A percentile compares a stretch with the other conserved stretches of the same genome.
Evolutionary conservation across 140 eudicot species (phyloP).

Genomic region (Cichorium intybus): DNA sequence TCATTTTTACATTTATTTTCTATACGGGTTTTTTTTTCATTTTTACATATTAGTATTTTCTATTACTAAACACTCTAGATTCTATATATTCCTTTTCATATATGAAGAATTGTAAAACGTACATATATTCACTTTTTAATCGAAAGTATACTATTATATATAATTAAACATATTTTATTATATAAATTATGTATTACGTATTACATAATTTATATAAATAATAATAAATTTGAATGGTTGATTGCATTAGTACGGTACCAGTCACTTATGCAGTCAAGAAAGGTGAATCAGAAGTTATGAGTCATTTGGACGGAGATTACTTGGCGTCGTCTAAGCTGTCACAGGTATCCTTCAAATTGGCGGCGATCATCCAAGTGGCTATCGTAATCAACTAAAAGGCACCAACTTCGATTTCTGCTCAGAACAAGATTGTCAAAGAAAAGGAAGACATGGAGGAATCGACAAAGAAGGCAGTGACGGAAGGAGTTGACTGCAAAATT

Average conservation of each 20-base stretch:
- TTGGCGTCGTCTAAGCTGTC: slow-evolving; percentile 8
- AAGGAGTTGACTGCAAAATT: slow-evolving; percentile 8
- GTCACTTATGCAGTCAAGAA: background rate
- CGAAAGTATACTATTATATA: no score
- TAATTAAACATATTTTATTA: no score
- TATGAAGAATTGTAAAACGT: no score
- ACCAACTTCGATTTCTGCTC: background rate
- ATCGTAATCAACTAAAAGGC: background rate
- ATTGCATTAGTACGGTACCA: background rate
- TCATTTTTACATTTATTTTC: no score
- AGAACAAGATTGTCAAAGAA: background rate
- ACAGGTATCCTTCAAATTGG: slow-evolving; percentile 14
- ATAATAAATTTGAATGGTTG: no score
- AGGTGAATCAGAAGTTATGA: slow-evolving; percentile 1
- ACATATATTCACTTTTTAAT: no score
- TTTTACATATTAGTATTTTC: no score
- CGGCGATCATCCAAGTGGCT: background rate
- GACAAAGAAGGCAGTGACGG: slow-evolving; percentile 18
- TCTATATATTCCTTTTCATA: no score
- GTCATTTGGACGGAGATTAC: slow-evolving; percentile 18
- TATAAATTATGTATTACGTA: no score
- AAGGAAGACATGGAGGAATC: slow-evolving; percentile 15
- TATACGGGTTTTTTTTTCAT: no score
- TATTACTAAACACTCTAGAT: no score
- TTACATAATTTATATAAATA: no score